Evolutionary conservation across 306 rosid genomes (phyloP).

Genomic region (Cotoneaster glaucophyllus): DNA sequence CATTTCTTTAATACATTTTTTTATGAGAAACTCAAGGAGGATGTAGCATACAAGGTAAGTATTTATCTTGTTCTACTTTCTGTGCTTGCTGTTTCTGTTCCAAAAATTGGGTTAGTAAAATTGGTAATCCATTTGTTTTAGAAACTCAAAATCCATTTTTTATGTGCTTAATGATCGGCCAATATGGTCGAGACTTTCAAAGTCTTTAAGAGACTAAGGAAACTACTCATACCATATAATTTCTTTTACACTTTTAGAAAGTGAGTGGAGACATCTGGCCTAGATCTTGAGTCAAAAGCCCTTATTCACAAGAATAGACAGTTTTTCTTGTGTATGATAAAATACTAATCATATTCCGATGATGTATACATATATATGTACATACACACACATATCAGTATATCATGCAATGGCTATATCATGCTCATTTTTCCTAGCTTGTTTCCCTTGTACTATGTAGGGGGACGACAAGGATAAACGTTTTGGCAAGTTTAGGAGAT

Average conservation of each 20-base stretch:
- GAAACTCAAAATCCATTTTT: neutral
- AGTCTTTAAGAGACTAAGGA: constrained; percentile 5
- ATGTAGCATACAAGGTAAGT: constrained; percentile 66
- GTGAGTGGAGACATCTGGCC: neutral
- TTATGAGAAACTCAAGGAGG: constrained; percentile 84
- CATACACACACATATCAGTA: neutral
- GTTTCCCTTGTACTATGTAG: constrained; percentile 39
- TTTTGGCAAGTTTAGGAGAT: constrained; percentile 81
- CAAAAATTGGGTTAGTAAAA: neutral
- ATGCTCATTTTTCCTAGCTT: neutral
- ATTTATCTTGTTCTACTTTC: neutral
- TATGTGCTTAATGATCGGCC: neutral
- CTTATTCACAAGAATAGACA: too few species aligned
- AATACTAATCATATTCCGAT: neutral
- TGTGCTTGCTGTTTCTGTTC: neutral
- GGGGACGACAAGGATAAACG: constrained; percentile 39
- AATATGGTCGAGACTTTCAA: neutral
- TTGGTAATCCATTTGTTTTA: neutral
- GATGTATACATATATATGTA: neutral
- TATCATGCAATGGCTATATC: neutral
- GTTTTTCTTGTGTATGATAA: neutral
- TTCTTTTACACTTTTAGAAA: neutral
- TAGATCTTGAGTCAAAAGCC: too few species aligned
- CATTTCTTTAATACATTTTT: constrained; percentile 90
- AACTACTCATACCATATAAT: neutral